Percentiles rank a stretch among this genome's conserved stretches.
phyloP scores from a whole-genome alignment of 345 rosid genomes.

The Sisymbrium irio region DNA sequence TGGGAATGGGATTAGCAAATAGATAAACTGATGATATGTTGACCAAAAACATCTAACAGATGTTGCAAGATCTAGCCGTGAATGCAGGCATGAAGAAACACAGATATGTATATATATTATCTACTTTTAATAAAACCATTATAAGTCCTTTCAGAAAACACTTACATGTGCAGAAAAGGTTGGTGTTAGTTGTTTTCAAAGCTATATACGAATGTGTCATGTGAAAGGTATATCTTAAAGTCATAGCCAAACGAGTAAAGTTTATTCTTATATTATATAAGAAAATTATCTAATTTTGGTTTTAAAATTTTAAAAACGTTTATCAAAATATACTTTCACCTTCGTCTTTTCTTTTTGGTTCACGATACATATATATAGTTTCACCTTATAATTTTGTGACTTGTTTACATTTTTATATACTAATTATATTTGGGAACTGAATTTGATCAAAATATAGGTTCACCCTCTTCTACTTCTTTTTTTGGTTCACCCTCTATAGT shows the following conservation, averaged over 20 bases:
- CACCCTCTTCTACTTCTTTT: background rate
- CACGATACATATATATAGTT: background rate
- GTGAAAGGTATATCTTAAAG: constrained; percentile 38
- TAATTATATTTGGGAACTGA: background rate
- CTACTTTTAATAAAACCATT: background rate
- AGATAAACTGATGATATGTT: background rate
- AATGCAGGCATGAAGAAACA: constrained; percentile 14
- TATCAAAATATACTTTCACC: background rate
- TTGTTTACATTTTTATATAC: background rate
- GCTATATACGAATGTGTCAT: constrained; percentile 15
- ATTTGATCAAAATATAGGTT: background rate
- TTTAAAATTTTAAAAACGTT: background rate
- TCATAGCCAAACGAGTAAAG: constrained; percentile 4
- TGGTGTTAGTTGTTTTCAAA: constrained; percentile 32
- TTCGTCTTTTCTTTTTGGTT: background rate
- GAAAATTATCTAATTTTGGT: background rate
- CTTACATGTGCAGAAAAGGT: constrained; percentile 30
- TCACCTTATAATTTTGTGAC: background rate
- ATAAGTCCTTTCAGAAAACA: background rate
- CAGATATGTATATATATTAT: background rate
- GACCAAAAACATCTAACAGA: background rate
- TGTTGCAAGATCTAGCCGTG: constrained; percentile 24
- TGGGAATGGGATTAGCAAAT: background rate
- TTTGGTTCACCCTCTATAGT: background rate
- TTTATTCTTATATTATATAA: background rate